phyloP scores from a whole-genome alignment of 495 filamentous ascomycete species.

The Aspergillus nanangensis region DNA sequence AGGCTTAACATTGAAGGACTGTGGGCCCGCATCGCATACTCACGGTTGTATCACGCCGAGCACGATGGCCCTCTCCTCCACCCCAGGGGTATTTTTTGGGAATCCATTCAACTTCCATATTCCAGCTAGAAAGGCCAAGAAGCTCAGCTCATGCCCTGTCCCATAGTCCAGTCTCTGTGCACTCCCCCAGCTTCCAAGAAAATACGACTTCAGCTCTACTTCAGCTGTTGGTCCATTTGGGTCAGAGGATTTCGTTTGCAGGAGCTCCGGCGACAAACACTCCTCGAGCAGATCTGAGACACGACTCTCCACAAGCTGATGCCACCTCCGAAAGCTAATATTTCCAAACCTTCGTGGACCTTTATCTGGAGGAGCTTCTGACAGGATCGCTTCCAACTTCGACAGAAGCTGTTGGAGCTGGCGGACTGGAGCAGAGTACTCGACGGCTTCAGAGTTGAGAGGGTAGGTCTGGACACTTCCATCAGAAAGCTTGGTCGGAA shows the following conservation, averaged over 20 bases:
- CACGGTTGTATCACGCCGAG: slow-evolving; percentile 78
- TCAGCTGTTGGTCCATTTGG: slow-evolving; percentile 37
- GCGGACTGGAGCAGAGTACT: slow-evolving; percentile 56
- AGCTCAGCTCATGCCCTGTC: slow-evolving; percentile 92
- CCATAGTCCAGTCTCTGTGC: slow-evolving; percentile 89
- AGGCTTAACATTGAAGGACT: neutral
- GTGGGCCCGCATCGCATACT: slow-evolving; percentile 21
- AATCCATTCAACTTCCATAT: slow-evolving; percentile 91
- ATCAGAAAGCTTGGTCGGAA: slow-evolving; percentile 52
- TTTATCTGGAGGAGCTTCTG: slow-evolving; percentile 74
- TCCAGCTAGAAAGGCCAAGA: slow-evolving; percentile 82
- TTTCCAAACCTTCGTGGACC: slow-evolving; percentile 92
- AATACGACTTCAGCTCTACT: slow-evolving; percentile 71
- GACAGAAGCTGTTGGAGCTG: slow-evolving; percentile 59
- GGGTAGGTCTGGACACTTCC: slow-evolving; percentile 49
- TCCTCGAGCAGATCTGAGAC: slow-evolving; percentile 54
- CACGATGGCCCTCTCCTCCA: slow-evolving; percentile 72
- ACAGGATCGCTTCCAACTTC: slow-evolving; percentile 60
- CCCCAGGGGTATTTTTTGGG: slow-evolving; percentile 37
- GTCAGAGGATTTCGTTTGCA: slow-evolving; percentile 30
- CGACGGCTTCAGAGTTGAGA: slow-evolving; percentile 39
- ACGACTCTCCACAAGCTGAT: slow-evolving; percentile 58
- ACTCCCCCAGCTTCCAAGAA: slow-evolving; percentile 85
- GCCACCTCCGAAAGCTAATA: slow-evolving; percentile 80
- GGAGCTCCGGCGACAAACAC: slow-evolving; percentile 51